Evolutionary conservation across 2,329 filamentous ascomycete genomes (phyloP), one percentile per base, ranked within the genome.

Genomic region (Diaporthe citrichinensis): DNA sequence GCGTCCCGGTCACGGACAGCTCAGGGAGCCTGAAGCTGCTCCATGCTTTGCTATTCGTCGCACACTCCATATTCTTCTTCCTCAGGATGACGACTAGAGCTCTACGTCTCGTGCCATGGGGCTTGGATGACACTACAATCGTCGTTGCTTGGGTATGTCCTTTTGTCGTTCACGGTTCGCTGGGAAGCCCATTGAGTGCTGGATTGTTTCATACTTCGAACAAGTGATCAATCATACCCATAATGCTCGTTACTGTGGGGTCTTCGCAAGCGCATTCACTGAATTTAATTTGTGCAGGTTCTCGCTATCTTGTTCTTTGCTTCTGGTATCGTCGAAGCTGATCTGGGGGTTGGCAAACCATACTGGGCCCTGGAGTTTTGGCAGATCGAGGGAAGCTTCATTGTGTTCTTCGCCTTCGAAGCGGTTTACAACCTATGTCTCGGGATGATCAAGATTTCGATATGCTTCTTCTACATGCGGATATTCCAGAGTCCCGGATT

Each of bases 71-170:
- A 68, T 83, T 85, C 71, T 80, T 87, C 46, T 72, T 82, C 14
- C 76, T 84, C 15, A 85, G 87, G n/a, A 81, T 86, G 17, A 76
- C 78, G 5, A 82, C 80, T 59, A 82, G 80, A 61, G 77, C 85
- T 34, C 80, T 84, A 15, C 76, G 73, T 79, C 3, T 77, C 79
- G 1, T 83, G 81, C 41, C 72, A 81, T 31, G 78, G 25, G 83
- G 79, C 2, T 74, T 83, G 20, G 84, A 85, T 76, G 84, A 86
- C 76, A 83, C 82, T 78, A 77, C 82, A 46, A 78, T 84, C 46
- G 68, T 84, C 17, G 71, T 78, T 3, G 79, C 81, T 5, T 62
- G 81, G n/a, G 4, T 83, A 44, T 69, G 78, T 14, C 7, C 23
- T 69, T 28, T 41, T 20, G n/a, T 28, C 4, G 10, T 15, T 39